Percentiles rank a stretch among this genome's conserved stretches.
Conservation (phyloP, 345 rosid genomes). For the Rhodamnia rubescens region DNA sequence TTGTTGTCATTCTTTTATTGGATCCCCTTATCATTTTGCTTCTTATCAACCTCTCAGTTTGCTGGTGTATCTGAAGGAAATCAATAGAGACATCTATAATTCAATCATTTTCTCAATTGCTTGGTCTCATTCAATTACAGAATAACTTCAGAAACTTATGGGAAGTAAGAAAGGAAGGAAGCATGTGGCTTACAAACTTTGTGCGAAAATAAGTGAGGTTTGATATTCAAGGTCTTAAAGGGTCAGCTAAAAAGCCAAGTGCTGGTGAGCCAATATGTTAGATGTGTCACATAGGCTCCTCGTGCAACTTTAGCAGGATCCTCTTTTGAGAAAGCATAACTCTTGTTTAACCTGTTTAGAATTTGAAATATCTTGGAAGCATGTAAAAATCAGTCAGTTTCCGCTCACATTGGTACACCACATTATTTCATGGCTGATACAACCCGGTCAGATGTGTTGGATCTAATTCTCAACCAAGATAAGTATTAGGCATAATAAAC, state of each 20-base stretch:
- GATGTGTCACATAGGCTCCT: neutral
- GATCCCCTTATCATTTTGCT: neutral
- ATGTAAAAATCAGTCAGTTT: neutral
- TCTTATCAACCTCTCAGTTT: neutral
- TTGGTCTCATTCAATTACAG: neutral
- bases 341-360: neutral
- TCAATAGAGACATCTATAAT: neutral
- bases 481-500: neutral
- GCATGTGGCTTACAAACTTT: neutral
- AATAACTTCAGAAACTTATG: neutral
- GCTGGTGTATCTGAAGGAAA: neutral
- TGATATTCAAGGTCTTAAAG: neutral
- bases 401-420: neutral
- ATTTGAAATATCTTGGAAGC: neutral
- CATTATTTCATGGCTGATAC: neutral
- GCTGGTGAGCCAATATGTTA: neutral
- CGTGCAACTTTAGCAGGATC: neutral
- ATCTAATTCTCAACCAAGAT: neutral
- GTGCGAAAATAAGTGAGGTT: neutral
- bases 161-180: neutral
- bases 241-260: neutral
- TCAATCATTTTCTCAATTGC: neutral
- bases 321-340: neutral
- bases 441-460: neutral
- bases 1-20: neutral